Evolutionary conservation across 1,284 basidiomycete species (phyloP).

Genomic region (Anthracocystis walkeri): DNA sequence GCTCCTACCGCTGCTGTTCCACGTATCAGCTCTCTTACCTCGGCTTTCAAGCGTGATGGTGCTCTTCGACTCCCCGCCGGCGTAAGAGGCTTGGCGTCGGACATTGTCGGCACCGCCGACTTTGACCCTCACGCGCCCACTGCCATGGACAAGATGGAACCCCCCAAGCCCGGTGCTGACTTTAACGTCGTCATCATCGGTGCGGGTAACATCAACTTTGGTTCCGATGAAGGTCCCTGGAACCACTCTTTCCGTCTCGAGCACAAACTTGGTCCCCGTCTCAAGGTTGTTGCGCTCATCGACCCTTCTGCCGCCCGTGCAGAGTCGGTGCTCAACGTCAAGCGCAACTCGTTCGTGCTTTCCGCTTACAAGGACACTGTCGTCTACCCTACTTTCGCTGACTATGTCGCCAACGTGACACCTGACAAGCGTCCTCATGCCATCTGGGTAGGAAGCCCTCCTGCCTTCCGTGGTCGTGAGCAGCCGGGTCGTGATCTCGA

Average conservation of each 20-base stretch:
- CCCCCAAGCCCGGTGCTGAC: slow-evolving; percentile 66
- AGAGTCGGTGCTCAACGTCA: slow-evolving; percentile 82
- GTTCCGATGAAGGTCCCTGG: slow-evolving; percentile 69
- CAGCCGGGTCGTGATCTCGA: slow-evolving; percentile 83
- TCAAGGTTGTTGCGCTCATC: slow-evolving; percentile 94
- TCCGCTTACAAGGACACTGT: slow-evolving; percentile 92
- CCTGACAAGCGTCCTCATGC: slow-evolving; percentile 73
- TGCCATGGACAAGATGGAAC: slow-evolving; percentile 68
- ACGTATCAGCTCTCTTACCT: slow-evolving; percentile 21
- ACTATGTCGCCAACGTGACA: slow-evolving; percentile 80
- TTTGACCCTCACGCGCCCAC: slow-evolving; percentile 64
- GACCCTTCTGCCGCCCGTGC: slow-evolving; percentile 90
- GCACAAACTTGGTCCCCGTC: slow-evolving; percentile 89
- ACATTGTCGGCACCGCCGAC: slow-evolving; percentile 25
- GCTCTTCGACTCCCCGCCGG: slow-evolving; percentile 19
- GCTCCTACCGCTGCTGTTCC: slow-evolving; percentile 16
- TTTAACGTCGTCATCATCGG: slow-evolving; percentile 69
- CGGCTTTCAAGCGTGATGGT: slow-evolving; percentile 22
- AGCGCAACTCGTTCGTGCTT: slow-evolving; percentile 92
- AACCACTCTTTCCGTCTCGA: slow-evolving; percentile 69
- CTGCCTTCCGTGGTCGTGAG: slow-evolving; percentile 80
- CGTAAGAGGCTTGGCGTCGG: slow-evolving; percentile 25
- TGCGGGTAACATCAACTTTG: slow-evolving; percentile 67
- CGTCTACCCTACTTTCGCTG: slow-evolving; percentile 87
- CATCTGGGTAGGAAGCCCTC: slow-evolving; percentile 90